Evolutionary conservation across 2,329 filamentous ascomycete species (phyloP), one percentile per base, ranked within the genome.

Genomic region (Aspergillus puulaauensis): DNA sequence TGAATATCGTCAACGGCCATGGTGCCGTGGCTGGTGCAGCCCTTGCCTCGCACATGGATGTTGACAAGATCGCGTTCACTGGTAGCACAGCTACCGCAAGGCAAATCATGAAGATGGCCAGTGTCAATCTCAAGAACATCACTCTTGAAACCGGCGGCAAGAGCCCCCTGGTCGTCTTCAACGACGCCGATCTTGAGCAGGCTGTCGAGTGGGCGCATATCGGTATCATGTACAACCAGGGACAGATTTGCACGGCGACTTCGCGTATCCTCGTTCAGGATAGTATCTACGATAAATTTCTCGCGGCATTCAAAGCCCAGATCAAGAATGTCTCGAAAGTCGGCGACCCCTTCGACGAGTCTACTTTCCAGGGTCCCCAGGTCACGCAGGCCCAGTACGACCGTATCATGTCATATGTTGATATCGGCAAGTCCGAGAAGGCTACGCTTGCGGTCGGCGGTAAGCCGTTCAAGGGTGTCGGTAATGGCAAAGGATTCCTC

Each of bases 391-490:
- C 70, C 1, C 71, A 73, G 55, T 73, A 73, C 53, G 70, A 73
- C 39, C 70, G 85, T 39, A 82, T 93, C 2, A 78, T 92, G 24
- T 80, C 80, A 0, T 93, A 88, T 70, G 85, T 93, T 45, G 83
- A 91, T 54, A 69, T 80, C 5, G 90, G 88, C 19, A 89, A 89
- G 70, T 80, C 80, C 3, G 87, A 90, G 68, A 90, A 89, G n/a
- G 87, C 88, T 0, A 89, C 80, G 4, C 78, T 92, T 1, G 77
- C 83, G n/a, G 73, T 81, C 2, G 89, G 90, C 14, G 90, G 89
- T 9, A 82, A 82, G 66, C 75, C 68, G 62, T 80, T 71, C 77
- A 86, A 83, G 70, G 76, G 83, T 52, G 80, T 80, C 24, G 74
- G 74, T 8, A 67, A 75, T 3, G 80, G 83, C 57, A 88, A 87